Evolutionary conservation across 1,139 yeast species (phyloP), one percentile per base, ranked within the genome.

Genomic region (Yamadazyma jaroonii): DNA sequence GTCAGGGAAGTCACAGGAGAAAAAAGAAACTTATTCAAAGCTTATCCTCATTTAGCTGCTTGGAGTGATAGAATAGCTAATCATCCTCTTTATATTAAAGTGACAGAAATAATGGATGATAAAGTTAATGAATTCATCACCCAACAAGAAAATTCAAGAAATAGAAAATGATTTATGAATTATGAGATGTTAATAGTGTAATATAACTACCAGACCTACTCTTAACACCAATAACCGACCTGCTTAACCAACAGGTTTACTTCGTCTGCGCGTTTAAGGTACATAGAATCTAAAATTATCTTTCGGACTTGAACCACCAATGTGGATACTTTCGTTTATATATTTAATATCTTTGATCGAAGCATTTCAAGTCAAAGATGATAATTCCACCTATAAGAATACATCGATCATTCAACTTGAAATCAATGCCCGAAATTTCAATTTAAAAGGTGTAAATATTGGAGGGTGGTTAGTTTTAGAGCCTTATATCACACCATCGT

Each of bases 391-490:
- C 8, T 9, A 29, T 26, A 10, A 11, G 2, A 31, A 28, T 22
- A 13, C 12, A 13, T 15, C 25, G 12, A 9, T 31, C 3, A 23
- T 39, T 20, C 40, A 38, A 28, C 42, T 40, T 12, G 41, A 40
- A 20, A 38, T 42, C 8, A 44, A 29, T 27, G 36, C 52, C 17
- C 15, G 46, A 34, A 45, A 48, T 27, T 42, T 45, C 34, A 32
- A 40, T 11, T 35, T 36, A n/a, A 67, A 80, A 35, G 97, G 97
- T 42, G 89, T 89, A 34, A 85, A 86, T 52, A 64, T 89, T 25
- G 97, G 97, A 37, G 96, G 96, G 11, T 89, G 97, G 97, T 72
- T 88, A 43, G 85, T 89, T 1, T 65, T 88, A 32, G 97, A 89
- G 62, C 64, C 92, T 1, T 89, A 79, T 58, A 89, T 90, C 53